Percentiles rank a stretch among this genome's conserved stretches.
Evolutionary conservation across 129 eudicot species (phyloP).

Genomic region (Tagetes patula): DNA sequence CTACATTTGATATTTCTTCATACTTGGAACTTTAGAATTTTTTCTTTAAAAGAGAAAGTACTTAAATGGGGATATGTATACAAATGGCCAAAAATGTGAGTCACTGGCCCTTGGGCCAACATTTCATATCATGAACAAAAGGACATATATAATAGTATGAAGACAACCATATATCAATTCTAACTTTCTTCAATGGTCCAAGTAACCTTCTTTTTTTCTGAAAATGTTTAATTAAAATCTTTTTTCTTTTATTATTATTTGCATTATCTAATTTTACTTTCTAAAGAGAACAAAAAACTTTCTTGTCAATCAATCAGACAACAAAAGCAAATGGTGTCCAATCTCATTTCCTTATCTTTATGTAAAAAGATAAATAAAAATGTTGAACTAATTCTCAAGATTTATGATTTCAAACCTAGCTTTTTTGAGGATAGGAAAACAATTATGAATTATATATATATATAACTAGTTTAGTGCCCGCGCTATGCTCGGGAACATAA

Average conservation of each 20-base stretch:
- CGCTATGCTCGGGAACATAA: too few species aligned
- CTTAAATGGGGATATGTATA: slow-evolving; percentile 11
- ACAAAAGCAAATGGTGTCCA: slow-evolving; percentile 46
- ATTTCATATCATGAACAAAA: slow-evolving; percentile 38
- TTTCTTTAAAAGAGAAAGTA: background rate
- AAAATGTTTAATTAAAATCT: background rate
- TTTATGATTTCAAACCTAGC: slow-evolving; percentile 6
- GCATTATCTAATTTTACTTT: slow-evolving; percentile 1
- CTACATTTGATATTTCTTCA: too few species aligned
- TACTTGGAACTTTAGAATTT: background rate
- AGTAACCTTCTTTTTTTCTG: slow-evolving; percentile 24
- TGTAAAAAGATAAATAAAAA: slow-evolving; percentile 22
- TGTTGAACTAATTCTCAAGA: slow-evolving; percentile 11
- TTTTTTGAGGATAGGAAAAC: background rate
- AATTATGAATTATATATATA: too few species aligned
- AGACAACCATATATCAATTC: slow-evolving; percentile 36
- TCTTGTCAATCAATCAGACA: slow-evolving; percentile 38
- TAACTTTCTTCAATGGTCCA: slow-evolving; percentile 36
- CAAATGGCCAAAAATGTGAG: slow-evolving; percentile 29
- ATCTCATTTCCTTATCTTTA: slow-evolving; percentile 37
- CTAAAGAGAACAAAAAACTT: slow-evolving; percentile 34
- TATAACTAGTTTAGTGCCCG: too few species aligned
- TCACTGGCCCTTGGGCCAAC: slow-evolving; percentile 34
- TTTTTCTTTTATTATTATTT: background rate
- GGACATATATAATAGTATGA: slow-evolving; percentile 24